Conservation (phyloP, 192 early-diverging fungal species). For the Gamsiella multidivaricata region DNA sequence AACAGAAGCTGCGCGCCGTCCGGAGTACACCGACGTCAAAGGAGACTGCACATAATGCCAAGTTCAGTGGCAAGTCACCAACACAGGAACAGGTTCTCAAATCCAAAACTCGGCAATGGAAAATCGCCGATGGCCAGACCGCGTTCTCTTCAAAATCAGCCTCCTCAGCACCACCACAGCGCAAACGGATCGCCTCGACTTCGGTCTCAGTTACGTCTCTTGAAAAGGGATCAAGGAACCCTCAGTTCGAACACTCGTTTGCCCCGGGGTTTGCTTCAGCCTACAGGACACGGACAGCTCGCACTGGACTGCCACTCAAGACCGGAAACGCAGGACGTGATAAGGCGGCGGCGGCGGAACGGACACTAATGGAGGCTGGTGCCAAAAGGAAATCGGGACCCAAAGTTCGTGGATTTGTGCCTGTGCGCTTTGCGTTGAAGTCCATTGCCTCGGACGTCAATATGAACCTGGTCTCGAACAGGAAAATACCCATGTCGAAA, state of each 20-base stretch:
- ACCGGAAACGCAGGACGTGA: constrained; percentile 52
- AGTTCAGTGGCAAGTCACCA: constrained; percentile 10
- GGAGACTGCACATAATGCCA: not conserved
- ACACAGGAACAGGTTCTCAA: constrained; percentile 5
- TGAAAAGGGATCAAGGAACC: constrained; percentile 47
- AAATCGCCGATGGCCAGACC: not conserved
- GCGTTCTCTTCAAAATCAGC: not conserved
- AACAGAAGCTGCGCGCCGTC: constrained; percentile 29
- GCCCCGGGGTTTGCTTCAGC: constrained; percentile 39
- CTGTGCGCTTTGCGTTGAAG: constrained; percentile 67
- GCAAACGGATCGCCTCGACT: constrained; percentile 24
- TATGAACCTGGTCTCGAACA: constrained; percentile 38
- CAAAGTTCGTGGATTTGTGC: constrained; percentile 67
- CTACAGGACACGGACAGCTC: constrained; percentile 1
- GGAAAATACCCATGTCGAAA: constrained; percentile 32
- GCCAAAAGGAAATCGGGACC: constrained; percentile 38
- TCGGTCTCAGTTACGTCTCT: constrained; percentile 44
- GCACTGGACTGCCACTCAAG: not conserved
- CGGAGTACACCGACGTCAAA: not conserved
- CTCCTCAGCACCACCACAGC: not conserved
- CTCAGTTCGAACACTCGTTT: constrained; percentile 49
- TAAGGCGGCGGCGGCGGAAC: constrained; percentile 44
- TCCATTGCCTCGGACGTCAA: constrained; percentile 67
- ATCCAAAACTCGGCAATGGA: constrained; percentile 37
- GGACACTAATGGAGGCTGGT: constrained; percentile 39